phyloP scores from a whole-genome alignment of 495 filamentous ascomycete species.

The Chaetomium cochliodes region DNA sequence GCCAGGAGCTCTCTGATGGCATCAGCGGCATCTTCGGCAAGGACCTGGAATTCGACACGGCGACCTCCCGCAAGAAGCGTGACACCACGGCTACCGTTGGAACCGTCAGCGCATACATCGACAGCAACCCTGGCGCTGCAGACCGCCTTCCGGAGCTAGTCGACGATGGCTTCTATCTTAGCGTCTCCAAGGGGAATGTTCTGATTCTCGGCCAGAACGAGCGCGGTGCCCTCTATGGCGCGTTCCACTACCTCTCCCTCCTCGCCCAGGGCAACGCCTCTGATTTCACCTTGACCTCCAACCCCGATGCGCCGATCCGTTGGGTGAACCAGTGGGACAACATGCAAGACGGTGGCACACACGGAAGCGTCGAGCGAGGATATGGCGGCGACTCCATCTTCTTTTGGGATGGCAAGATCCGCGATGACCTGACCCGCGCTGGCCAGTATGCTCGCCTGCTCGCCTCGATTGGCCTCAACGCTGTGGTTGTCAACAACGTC shows the following conservation, averaged over 20 bases:
- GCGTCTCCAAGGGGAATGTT: conserved; percentile 44
- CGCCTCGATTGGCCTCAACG: conserved; percentile 67
- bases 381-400: conserved; percentile 71
- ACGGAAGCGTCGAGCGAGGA: conserved; percentile 67
- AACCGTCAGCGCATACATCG: conserved; percentile 53
- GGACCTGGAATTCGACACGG: conserved; percentile 34
- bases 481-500: conserved; percentile 68
- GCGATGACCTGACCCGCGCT: conserved; percentile 57
- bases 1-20: conserved; percentile 58
- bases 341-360: conserved; percentile 41
- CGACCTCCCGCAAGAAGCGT: conserved; percentile 25
- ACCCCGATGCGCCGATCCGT: conserved; percentile 61
- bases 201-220: conserved; percentile 66
- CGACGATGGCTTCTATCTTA: conserved; percentile 65
- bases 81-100: conserved; percentile 51
- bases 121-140: conserved; percentile 22
- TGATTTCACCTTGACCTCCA: conserved; percentile 52
- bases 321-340: conserved; percentile 79
- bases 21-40: conserved; percentile 55
- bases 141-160: conserved; percentile 46
- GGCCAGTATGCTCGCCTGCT: conserved; percentile 65
- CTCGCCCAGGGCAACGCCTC: conserved; percentile 62
- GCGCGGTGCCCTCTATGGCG: conserved; percentile 66
- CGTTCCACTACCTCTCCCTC: conserved; percentile 65
- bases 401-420: conserved; percentile 56